phyloP scores from a whole-genome alignment of 306 rosid genomes.

The Cicer judaicum region DNA sequence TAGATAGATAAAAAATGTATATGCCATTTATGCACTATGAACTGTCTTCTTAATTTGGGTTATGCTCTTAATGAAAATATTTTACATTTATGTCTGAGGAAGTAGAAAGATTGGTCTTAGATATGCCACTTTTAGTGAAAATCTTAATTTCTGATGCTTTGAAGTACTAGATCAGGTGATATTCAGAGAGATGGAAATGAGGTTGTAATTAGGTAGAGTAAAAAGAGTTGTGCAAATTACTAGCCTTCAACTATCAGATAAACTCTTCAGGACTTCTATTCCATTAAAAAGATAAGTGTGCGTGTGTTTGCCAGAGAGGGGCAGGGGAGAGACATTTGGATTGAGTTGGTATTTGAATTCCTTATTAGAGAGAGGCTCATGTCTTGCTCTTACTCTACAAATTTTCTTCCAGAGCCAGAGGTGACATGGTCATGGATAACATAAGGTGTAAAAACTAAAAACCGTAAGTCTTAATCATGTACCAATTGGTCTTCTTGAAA shows the following conservation, averaged over 20 bases:
- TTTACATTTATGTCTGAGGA: not conserved
- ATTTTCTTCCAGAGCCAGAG: not conserved
- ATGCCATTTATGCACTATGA: not conserved
- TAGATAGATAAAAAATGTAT: not conserved
- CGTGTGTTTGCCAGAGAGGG: not conserved
- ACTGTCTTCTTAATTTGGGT: not conserved
- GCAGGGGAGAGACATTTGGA: not conserved
- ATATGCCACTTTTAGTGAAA: not conserved
- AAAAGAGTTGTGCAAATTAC: too few species aligned
- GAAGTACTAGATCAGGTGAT: not conserved
- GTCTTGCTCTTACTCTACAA: not conserved
- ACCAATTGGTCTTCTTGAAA: not conserved
- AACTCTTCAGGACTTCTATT: not conserved
- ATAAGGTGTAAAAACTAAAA: not conserved
- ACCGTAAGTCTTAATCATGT: not conserved
- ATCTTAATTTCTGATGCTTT: not conserved
- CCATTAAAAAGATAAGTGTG: not conserved
- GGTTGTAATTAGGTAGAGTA: not conserved
- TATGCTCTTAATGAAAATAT: not conserved
- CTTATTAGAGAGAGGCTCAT: not conserved
- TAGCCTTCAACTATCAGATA: slow-evolving; percentile 10
- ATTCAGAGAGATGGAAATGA: not conserved
- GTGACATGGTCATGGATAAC: not conserved
- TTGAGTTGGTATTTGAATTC: not conserved
- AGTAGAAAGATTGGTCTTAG: not conserved